Conservation (phyloP, 108 stramenopile genomes). For the Skeletonema tropicum region DNA sequence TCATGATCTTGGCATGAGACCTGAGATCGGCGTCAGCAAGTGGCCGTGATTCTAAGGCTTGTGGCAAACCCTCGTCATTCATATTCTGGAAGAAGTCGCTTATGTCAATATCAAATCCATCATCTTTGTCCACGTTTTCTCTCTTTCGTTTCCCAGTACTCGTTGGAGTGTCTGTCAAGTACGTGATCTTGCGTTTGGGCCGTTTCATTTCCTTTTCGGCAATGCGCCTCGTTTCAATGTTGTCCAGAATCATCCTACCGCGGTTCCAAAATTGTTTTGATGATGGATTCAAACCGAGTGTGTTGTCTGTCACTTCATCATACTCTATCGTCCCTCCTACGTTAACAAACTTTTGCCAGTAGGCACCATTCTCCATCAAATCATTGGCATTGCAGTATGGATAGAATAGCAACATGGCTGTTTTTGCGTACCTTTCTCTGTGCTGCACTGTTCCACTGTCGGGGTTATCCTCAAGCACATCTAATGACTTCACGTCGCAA, state of each 20-base stretch:
- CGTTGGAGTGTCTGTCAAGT: not conserved
- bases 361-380: not conserved
- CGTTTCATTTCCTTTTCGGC: conserved; percentile 1
- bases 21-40: conserved; percentile 1
- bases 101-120: not conserved
- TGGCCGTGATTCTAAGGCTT: not conserved
- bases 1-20: not conserved
- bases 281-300: not conserved
- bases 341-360: not conserved
- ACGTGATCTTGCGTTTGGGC: not conserved
- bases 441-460: not conserved
- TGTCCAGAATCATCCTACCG: not conserved
- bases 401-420: not conserved
- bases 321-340: not conserved
- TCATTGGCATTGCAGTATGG: not conserved
- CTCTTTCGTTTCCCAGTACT: not conserved
- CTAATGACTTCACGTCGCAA: not conserved
- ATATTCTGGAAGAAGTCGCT: not conserved
- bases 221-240: not conserved
- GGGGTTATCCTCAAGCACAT: not conserved
- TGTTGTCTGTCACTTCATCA: not conserved
- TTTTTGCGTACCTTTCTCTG: conserved; percentile 2
- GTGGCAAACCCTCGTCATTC: not conserved
- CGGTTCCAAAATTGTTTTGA: not conserved
- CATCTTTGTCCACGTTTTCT: not conserved